These are phyloP conservation scores for Fusarium bulbicola DNA, from an alignment of 2,329 filamentous ascomycete genomes.

Conservation along the genomic window DNA sequence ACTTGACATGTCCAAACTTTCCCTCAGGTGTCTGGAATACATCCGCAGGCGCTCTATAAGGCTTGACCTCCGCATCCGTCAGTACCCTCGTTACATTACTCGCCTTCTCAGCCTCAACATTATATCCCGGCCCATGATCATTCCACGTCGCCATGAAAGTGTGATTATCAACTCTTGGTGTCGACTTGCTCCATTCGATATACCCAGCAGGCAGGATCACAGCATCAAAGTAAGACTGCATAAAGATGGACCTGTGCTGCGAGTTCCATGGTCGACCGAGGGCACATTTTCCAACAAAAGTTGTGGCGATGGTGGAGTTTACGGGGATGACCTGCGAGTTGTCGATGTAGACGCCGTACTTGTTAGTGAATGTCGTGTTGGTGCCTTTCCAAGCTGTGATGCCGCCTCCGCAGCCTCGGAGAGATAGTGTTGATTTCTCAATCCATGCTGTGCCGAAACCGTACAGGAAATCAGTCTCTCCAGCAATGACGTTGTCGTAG, in stretches of 20 bases:
- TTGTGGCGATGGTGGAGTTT: conserved; percentile 56
- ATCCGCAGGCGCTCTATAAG: conserved; percentile 33
- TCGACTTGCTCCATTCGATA: conserved; percentile 39
- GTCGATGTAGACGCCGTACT: conserved; percentile 73
- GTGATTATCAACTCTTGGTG: conserved; percentile 45
- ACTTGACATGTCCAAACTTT: conserved; percentile 8
- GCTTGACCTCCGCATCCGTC: conserved; percentile 43
- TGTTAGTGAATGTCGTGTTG: conserved; percentile 72
- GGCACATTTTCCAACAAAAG: conserved; percentile 57
- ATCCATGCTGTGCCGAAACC: conserved; percentile 73
- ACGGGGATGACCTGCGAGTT: conserved; percentile 62
- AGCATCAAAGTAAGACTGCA: conserved; percentile 62
- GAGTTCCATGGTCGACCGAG: conserved; percentile 72
- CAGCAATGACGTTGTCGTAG: conserved; percentile 66
- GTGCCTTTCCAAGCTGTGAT: conserved; percentile 73
- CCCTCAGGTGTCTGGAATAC: conserved; percentile 33
- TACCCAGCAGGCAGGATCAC: conserved; percentile 64
- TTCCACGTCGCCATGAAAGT: conserved; percentile 67
- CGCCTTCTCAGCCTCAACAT: conserved; percentile 54
- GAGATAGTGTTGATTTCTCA: conserved; percentile 60
- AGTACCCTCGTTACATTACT: conserved; percentile 57
- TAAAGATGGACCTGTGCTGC: conserved; percentile 65
- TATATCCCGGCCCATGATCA: conserved; percentile 62
- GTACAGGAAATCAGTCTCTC: conserved; percentile 75
- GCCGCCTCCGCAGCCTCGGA: conserved; percentile 71